A percentile compares a stretch with the other conserved stretches of the same genome.
Conservation (phyloP, 2,329 filamentous ascomycete species). For the Teratosphaeria destructans region DNA sequence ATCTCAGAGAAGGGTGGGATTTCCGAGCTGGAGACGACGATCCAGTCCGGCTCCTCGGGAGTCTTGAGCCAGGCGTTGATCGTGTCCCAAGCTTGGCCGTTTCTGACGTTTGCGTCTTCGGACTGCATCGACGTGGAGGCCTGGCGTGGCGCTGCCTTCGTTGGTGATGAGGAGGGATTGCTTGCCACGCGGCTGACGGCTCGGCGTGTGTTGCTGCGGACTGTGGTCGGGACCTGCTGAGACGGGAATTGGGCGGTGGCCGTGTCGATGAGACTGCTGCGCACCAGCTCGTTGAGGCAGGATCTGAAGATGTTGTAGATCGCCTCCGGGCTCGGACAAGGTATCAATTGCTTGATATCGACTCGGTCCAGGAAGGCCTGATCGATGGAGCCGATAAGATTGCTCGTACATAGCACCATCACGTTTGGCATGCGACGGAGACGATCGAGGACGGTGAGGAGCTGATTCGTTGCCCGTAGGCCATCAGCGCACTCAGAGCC, state of each 20-base stretch:
- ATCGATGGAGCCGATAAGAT: conserved; percentile 36
- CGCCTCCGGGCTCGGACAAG: conserved; percentile 28
- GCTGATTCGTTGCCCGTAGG: conserved; percentile 39
- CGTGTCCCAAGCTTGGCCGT: not conserved
- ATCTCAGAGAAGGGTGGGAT: conserved; percentile 25
- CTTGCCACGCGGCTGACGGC: not conserved
- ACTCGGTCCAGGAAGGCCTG: conserved; percentile 40
- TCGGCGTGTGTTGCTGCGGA: not conserved
- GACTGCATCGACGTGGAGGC: not conserved
- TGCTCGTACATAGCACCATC: conserved; percentile 41
- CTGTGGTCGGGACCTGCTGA: not conserved
- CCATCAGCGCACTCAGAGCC: conserved; percentile 37
- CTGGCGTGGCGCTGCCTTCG: not conserved
- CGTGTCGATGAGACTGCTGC: conserved; percentile 27
- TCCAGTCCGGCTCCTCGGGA: conserved; percentile 4
- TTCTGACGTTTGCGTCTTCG: not conserved
- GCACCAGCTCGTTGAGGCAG: conserved; percentile 37
- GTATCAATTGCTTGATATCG: conserved; percentile 37
- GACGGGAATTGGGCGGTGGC: not conserved
- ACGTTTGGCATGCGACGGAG: conserved; percentile 34
- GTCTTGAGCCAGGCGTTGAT: not conserved
- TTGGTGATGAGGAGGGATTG: not conserved
- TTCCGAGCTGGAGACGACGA: conserved; percentile 4
- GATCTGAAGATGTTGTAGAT: conserved; percentile 40
- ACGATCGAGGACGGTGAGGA: conserved; percentile 39